Conservation (phyloP, 2,329 filamentous ascomycete species). For the Penicillium sp. region DNA sequence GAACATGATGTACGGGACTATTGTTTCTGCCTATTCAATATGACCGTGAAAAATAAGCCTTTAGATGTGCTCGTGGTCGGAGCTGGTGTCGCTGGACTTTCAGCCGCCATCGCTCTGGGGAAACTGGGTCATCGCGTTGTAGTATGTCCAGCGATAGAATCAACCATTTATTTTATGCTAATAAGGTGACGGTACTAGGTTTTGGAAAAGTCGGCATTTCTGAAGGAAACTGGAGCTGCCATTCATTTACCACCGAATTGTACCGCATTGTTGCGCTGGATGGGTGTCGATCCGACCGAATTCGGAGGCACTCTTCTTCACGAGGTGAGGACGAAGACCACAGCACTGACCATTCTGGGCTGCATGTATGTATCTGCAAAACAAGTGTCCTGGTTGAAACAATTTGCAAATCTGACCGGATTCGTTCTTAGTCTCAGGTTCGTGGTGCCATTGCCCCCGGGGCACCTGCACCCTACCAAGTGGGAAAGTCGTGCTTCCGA, state of each 20-base stretch:
- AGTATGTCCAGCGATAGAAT: conserved; percentile 18
- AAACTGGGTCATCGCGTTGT: conserved; percentile 35
- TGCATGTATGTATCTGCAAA: conserved; percentile 16
- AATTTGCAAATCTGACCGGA: background rate
- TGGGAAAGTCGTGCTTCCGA: conserved; percentile 27
- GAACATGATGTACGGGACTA: too few species aligned
- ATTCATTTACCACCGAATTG: conserved; percentile 30
- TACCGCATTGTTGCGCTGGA: conserved; percentile 26
- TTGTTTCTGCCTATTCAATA: too few species aligned
- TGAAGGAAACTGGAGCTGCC: conserved; percentile 27
- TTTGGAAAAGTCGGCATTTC: conserved; percentile 27
- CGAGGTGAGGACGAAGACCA: conserved; percentile 9
- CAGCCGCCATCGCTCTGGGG: conserved; percentile 33
- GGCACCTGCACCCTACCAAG: conserved; percentile 17
- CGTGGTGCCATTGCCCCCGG: conserved; percentile 19
- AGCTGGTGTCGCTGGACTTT: conserved; percentile 36
- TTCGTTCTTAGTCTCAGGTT: conserved; percentile 20
- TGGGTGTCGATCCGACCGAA: conserved; percentile 21
- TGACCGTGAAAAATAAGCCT: too few species aligned
- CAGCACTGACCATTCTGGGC: conserved; percentile 2
- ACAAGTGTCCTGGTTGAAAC: background rate
- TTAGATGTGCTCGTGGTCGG: conserved; percentile 30
- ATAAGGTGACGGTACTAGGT: conserved; percentile 20
- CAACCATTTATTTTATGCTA: background rate
- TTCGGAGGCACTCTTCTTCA: conserved; percentile 27